A percentile compares a stretch with the other conserved stretches of the same genome.
phyloP scores from a whole-genome alignment of 805 yeast species.

The Wickerhamomyces rabaulensis region DNA sequence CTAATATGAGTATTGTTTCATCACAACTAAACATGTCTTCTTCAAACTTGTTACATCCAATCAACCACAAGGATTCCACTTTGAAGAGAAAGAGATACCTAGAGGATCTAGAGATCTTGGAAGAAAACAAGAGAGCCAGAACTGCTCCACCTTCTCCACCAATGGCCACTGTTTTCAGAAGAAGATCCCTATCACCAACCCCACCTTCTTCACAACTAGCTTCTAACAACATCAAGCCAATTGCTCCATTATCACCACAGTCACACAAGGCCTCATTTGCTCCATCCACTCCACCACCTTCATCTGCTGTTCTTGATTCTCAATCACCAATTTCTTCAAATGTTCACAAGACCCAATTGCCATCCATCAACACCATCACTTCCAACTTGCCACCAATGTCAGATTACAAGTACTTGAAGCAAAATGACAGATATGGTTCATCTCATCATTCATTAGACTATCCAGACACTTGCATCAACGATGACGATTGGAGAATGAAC shows the following conservation, averaged over 20 bases:
- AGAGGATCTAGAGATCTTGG: constrained; percentile 9
- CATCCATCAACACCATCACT: constrained; percentile 10
- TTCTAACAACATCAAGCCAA: background rate
- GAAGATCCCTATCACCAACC: constrained; percentile 22
- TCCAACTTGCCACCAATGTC: constrained; percentile 2
- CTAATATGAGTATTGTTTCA: constrained; percentile 7
- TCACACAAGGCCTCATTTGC: constrained; percentile 11
- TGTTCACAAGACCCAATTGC: constrained; percentile 17
- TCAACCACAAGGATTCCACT: constrained; percentile 4
- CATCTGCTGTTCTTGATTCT: background rate
- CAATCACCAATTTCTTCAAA: constrained; percentile 4
- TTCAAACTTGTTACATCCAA: constrained; percentile 3
- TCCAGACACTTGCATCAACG: constrained; percentile 32
- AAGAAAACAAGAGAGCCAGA: constrained; percentile 32
- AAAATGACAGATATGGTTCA: constrained; percentile 14
- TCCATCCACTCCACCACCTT: constrained; percentile 6
- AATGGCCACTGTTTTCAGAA: constrained; percentile 12
- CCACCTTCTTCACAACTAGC: constrained; percentile 7
- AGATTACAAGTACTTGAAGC: constrained; percentile 16
- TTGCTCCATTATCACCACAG: constrained; percentile 9
- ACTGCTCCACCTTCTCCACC: constrained; percentile 44
- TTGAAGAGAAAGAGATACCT: constrained; percentile 21
- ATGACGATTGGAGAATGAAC: constrained; percentile 40
- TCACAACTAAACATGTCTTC: constrained; percentile 4
- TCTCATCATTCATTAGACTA: constrained; percentile 18